These are phyloP conservation scores for Candida boleticola DNA, from an alignment of 805 yeast genomes.

Conservation along the genomic window DNA sequence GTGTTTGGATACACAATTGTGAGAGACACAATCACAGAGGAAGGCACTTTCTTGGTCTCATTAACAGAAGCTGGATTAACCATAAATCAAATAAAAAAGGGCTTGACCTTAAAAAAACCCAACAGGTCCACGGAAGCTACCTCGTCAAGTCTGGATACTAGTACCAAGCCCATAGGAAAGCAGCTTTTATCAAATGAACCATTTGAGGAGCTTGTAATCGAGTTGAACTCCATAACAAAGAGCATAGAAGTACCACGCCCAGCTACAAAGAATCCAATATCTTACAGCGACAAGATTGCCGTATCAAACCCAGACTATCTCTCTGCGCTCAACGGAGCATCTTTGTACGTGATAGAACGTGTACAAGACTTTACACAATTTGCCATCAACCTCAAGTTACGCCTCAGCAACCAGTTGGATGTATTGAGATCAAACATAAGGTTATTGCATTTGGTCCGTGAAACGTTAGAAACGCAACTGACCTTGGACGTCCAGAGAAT, in stretches of 20 bases:
- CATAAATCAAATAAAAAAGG: neutral
- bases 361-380: constrained; percentile 2
- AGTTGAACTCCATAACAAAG: constrained; percentile 8
- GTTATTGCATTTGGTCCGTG: neutral
- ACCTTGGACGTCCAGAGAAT: constrained; percentile 6
- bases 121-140: neutral
- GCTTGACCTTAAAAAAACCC: neutral
- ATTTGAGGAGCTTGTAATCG: constrained; percentile 18
- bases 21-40: constrained; percentile 2
- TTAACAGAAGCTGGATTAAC: neutral
- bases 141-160: neutral
- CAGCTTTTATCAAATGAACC: constrained; percentile 12
- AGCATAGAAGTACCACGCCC: neutral
- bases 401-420: neutral
- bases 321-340: neutral
- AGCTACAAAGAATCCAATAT: neutral
- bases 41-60: constrained; percentile 1
- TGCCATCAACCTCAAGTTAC: constrained; percentile 3
- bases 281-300: constrained; percentile 2
- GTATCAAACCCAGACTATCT: neutral
- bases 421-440: neutral
- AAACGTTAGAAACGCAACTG: neutral
- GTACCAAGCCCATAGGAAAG: neutral
- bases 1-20: neutral
- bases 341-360: neutral